Evolutionary conservation across 805 yeast genomes (phyloP), one percentile per base, ranked within the genome.

Genomic region (Yueomyces sp.): DNA sequence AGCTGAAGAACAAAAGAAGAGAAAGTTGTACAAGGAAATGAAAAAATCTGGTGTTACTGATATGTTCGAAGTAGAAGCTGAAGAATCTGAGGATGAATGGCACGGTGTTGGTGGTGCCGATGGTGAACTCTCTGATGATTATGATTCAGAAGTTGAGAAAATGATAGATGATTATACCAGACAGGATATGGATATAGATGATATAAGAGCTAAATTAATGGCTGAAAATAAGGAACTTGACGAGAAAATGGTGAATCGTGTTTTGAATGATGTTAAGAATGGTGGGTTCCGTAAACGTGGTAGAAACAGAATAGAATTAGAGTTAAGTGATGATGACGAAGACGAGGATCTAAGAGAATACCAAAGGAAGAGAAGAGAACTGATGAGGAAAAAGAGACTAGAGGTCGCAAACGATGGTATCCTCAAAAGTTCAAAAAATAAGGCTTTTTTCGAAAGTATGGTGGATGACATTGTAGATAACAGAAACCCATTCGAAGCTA

Each of bases 11-110:
- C 45, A 41, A 19, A 50, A 52, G 36, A 47, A 51, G 40, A 52
- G 45, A 36, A 52, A 58, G 42, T 62, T 73, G 42, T 72, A 64
- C 45, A 52, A 64, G 48, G 83, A 77, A 47, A 60, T 80, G 67
- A 81, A 73, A 48, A 64, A 72, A 30, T 69, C 64, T 45, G 88
- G 88, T 2, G 50, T 78, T 26, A 69, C 69, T 43, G 68, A 73
- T 28, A 71, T 85, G 43, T 67, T 84, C 57, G 90, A 85, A 53
- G 79, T 81, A 41, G 92, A 84, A 65, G 94, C 94, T 39, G 87
- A 76, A 51, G 94, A 85, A 64, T 82, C 92, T 36, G 94, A 85
- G 47, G 94, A 85, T 67, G 94, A 85, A 65, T 85, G 86, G 84
- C 73, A 73, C 41, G 94, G 92, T 3, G 53, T 81, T 41, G 92